phyloP scores from a whole-genome alignment of 2,329 filamentous ascomycete genomes.

The Fusarium xylarioides region DNA sequence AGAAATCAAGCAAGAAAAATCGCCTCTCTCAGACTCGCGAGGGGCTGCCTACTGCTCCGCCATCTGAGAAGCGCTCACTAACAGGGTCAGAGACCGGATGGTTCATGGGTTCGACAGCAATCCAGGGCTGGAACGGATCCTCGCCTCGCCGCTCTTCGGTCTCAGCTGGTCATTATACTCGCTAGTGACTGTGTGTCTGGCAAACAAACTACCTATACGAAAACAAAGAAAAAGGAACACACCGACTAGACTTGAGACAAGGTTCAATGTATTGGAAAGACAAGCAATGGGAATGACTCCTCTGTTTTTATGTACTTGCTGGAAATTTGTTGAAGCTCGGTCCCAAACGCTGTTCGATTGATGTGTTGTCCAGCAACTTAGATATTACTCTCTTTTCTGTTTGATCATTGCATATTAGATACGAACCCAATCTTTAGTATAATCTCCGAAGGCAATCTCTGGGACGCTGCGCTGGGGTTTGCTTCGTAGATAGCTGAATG shows the following conservation, averaged over 20 bases:
- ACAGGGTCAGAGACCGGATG: conserved; percentile 39
- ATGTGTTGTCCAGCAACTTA: conserved; percentile 8
- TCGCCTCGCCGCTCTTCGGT: conserved; percentile 18
- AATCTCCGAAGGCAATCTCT: neutral
- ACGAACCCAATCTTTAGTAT: neutral
- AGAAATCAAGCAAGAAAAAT: conserved; percentile 1
- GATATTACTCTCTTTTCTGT: conserved; percentile 28
- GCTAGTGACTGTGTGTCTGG: neutral
- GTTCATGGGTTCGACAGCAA: conserved; percentile 7
- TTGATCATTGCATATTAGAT: conserved; percentile 20
- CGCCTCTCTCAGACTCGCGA: conserved; percentile 26
- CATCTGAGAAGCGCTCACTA: conserved; percentile 44
- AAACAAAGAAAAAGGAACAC: conserved; percentile 1
- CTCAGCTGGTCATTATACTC: conserved; percentile 15
- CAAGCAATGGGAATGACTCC: neutral
- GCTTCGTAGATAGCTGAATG: conserved; percentile 8
- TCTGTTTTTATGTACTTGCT: neutral
- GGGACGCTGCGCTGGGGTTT: neutral
- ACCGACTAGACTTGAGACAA: neutral
- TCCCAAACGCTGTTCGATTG: neutral
- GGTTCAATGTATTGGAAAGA: neutral
- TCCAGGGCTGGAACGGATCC: conserved; percentile 21
- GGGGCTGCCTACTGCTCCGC: conserved; percentile 43
- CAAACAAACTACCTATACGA: conserved; percentile 3
- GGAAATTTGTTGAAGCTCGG: neutral